A percentile compares a stretch with the other conserved stretches of the same genome.
These are phyloP conservation scores for Laguncularia racemosa DNA, from an alignment of 345 rosid genomes.

Conservation along the genomic window DNA sequence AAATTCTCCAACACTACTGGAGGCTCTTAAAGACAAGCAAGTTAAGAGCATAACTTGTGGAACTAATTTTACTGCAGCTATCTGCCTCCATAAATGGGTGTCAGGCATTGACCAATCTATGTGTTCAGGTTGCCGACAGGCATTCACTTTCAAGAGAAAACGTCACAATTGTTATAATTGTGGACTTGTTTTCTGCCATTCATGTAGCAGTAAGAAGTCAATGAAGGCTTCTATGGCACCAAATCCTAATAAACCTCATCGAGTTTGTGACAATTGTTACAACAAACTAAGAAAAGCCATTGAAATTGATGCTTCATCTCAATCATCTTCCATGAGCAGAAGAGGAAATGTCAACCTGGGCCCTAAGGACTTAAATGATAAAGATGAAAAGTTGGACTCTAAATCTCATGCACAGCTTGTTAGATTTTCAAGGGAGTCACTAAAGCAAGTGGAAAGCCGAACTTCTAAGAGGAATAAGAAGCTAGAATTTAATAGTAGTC, in stretches of 20 bases:
- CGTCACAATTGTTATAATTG: conserved; percentile 78
- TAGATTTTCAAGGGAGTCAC: conserved; percentile 79
- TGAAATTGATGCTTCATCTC: conserved; percentile 59
- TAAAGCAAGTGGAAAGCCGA: conserved; percentile 66
- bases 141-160: conserved; percentile 82
- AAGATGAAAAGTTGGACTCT: conserved; percentile 77
- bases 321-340: conserved; percentile 53
- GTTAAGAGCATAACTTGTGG: conserved; percentile 94
- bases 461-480: conserved; percentile 72
- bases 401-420: conserved; percentile 74
- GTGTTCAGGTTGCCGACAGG: conserved; percentile 97
- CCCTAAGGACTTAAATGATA: conserved; percentile 43
- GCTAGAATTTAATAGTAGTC: conserved; percentile 86
- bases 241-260: conserved; percentile 82
- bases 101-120: conserved; percentile 93
- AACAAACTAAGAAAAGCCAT: conserved; percentile 67
- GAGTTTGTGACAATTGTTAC: conserved; percentile 90
- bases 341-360: conserved; percentile 71
- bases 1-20: conserved; percentile 70
- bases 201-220: conserved; percentile 86
- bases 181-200: conserved; percentile 91
- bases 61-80: conserved; percentile 85
- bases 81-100: conserved; percentile 96
- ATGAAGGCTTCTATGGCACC: conserved; percentile 98
- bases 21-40: conserved; percentile 91